Conservation (phyloP, 352 stramenopile genomes). For the Phytophthora citricola region DNA sequence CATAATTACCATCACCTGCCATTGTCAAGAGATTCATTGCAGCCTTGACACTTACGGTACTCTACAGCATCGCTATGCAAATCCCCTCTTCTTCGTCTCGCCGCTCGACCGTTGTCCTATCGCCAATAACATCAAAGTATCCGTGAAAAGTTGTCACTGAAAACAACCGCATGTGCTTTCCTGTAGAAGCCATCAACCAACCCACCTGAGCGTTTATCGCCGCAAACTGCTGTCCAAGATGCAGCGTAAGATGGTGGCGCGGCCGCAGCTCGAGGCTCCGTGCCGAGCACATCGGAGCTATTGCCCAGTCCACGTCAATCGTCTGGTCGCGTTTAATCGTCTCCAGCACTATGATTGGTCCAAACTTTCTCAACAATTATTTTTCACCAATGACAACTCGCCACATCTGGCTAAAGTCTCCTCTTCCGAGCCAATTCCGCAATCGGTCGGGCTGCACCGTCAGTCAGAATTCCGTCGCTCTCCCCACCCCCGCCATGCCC, state of each 20-base stretch:
- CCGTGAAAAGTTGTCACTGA: background rate
- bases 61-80: background rate
- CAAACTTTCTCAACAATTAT: background rate
- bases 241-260: slow-evolving; percentile 3
- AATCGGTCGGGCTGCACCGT: background rate
- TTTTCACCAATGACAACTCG: slow-evolving; percentile 21
- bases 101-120: slow-evolving; percentile 6
- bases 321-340: slow-evolving; percentile 29
- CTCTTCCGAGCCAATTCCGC: slow-evolving; percentile 12
- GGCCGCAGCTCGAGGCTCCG: background rate
- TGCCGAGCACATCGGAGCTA: slow-evolving; percentile 6
- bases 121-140: background rate
- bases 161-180: background rate
- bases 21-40: background rate
- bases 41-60: background rate
- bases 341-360: slow-evolving; percentile 3
- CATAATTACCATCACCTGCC: too few relatives aligned
- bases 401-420: slow-evolving; percentile 16
- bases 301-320: slow-evolving; percentile 5
- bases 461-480: slow-evolving; percentile 34
- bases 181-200: slow-evolving; percentile 1
- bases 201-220: background rate
- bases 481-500: slow-evolving; percentile 31
- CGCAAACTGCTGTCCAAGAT: slow-evolving; percentile 2
- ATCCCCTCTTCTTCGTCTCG: slow-evolving; percentile 2